Conservation (phyloP, 345 rosid species). For the Sonneratia caseolaris region DNA sequence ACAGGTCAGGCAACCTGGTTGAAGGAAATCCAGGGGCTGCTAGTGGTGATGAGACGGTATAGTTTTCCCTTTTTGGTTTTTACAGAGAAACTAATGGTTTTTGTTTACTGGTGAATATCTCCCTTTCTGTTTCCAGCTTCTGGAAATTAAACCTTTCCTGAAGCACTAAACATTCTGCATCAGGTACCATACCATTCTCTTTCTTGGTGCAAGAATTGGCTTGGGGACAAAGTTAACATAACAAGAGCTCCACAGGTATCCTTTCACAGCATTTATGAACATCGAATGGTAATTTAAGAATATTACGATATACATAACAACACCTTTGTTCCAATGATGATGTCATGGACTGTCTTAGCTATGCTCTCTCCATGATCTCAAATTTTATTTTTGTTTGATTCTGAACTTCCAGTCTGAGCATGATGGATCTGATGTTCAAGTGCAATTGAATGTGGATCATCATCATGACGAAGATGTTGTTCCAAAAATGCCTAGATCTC, state of each 20-base stretch:
- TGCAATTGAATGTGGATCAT: conserved; percentile 67
- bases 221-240: conserved; percentile 78
- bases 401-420: conserved; percentile 71
- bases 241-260: conserved; percentile 94
- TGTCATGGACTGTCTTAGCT: neutral
- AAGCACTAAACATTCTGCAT: conserved; percentile 7
- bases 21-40: conserved; percentile 86
- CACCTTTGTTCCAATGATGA: neutral
- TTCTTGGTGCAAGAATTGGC: conserved; percentile 97
- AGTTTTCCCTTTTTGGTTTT: conserved; percentile 15
- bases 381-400: conserved; percentile 6
- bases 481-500: conserved; percentile 82
- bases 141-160: neutral
- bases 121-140: neutral
- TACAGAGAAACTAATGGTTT: conserved; percentile 5
- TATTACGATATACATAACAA: neutral
- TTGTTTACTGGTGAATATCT: neutral
- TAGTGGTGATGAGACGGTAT: conserved; percentile 95
- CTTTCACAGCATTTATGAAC: neutral
- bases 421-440: conserved; percentile 87
- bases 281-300: neutral
- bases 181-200: conserved; percentile 96
- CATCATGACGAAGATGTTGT: conserved; percentile 58
- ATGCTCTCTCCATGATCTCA: neutral
- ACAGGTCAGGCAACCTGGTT: conserved; percentile 79